These are phyloP conservation scores for Phytophthora agathidicida DNA, from an alignment of 352 stramenopile species.

Conservation along the genomic window DNA sequence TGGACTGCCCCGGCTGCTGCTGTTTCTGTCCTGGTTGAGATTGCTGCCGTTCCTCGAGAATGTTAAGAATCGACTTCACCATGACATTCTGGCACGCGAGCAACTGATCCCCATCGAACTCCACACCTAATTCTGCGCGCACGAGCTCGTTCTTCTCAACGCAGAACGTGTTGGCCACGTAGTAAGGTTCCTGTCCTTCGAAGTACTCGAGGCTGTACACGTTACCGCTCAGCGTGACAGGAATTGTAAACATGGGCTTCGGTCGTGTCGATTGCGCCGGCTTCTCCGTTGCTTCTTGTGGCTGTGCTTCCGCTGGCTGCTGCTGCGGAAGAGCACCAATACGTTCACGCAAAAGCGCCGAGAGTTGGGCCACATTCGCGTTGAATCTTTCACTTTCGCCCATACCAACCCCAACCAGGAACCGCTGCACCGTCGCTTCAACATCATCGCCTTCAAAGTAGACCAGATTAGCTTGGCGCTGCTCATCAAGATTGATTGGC, in stretches of 20 bases:
- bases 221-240: slow-evolving; percentile 59
- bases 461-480: slow-evolving; percentile 49
- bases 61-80: slow-evolving; percentile 43
- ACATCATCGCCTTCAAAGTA: slow-evolving; percentile 82
- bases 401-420: slow-evolving; percentile 60
- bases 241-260: slow-evolving; percentile 55
- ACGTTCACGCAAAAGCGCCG: slow-evolving; percentile 41
- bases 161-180: slow-evolving; percentile 73
- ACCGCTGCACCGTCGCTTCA: slow-evolving; percentile 68
- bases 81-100: slow-evolving; percentile 67
- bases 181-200: slow-evolving; percentile 56
- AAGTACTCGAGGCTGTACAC: slow-evolving; percentile 76
- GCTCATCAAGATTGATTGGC: slow-evolving; percentile 56
- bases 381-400: slow-evolving; percentile 45
- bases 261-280: slow-evolving; percentile 21
- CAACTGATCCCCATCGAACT: slow-evolving; percentile 68
- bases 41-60: slow-evolving; percentile 31
- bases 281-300: slow-evolving; percentile 5
- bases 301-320: slow-evolving; percentile 13
- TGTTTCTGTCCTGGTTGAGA: slow-evolving; percentile 26
- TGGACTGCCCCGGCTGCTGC: slow-evolving; percentile 17
- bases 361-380: slow-evolving; percentile 51
- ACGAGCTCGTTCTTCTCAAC: slow-evolving; percentile 72
- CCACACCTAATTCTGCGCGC: slow-evolving; percentile 48
- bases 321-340: slow-evolving; percentile 25